Evolutionary conservation across 768 basidiomycete genomes (phyloP).

Genomic region (Fomitopsis serialis): DNA sequence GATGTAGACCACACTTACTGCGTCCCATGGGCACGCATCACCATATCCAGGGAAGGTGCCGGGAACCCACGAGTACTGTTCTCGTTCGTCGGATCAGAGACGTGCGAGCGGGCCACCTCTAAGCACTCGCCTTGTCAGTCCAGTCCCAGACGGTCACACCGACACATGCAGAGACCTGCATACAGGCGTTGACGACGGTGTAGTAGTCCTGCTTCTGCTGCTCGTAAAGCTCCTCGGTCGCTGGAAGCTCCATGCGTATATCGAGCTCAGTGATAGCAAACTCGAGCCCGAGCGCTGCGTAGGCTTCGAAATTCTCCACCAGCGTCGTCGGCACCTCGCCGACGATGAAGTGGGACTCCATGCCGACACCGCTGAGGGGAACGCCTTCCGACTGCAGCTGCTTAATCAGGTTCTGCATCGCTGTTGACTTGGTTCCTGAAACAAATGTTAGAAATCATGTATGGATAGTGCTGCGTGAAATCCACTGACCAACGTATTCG

Average conservation of each 20-base stretch:
- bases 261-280: conserved; percentile 69
- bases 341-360: conserved; percentile 57
- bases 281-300: conserved; percentile 58
- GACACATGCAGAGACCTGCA: conserved; percentile 30
- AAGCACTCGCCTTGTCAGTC: conserved; percentile 26
- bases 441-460: neutral
- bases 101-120: neutral
- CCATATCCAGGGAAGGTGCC: conserved; percentile 30
- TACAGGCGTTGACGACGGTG: conserved; percentile 51
- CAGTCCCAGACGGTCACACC: conserved; percentile 38
- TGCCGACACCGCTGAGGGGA: conserved; percentile 58
- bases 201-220: conserved; percentile 58
- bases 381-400: conserved; percentile 39
- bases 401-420: conserved; percentile 48
- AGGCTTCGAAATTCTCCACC: conserved; percentile 41
- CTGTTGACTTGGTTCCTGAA: conserved; percentile 46
- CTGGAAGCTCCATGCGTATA: conserved; percentile 53
- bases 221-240: conserved; percentile 38
- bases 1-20: conserved; percentile 8
- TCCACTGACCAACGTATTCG: conserved; percentile 19
- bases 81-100: no score
- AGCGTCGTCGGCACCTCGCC: conserved; percentile 46
- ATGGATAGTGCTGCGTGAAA: neutral
- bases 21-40: conserved; percentile 25
- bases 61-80: conserved; percentile 31